Base-by-base conservation (phyloP, 371 early-diverging fungal species). In the Apophysomyces ossiformis region DNA sequence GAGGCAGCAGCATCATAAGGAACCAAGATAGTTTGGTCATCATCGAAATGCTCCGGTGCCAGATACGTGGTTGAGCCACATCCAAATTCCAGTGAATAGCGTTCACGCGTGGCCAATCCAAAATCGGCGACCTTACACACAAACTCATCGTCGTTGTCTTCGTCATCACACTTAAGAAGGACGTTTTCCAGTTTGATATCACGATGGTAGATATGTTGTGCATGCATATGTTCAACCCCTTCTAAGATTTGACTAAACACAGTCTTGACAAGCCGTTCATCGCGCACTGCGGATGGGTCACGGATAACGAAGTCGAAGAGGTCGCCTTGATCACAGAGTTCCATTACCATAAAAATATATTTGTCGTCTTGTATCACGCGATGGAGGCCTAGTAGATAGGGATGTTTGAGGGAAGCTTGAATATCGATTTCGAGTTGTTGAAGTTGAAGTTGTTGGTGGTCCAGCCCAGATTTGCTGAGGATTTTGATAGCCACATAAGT, bases 141-240 rank as follows among this genome's bases (percentile, higher is more conserved):
- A 21, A 83, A 71, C 56, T 82, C 73, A 13, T 75, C 75, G 18
- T 75, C 69, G 13, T 71, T 67, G 41, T 74, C 70, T 6, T 60
- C 45, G 35, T 79, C 72, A 2, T 69, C 54, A 26, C 63, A 72
- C 57, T 74, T 63, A 12, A 93, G 68, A 7, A 94, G 64, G 21
- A 94, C 81, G 67, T 94, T 94, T 69, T 93, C 94, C 32, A 93
- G 89, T 69, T 92, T 92, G 60, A 92, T 69, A 69, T 94, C 94
- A 58, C 94, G 88, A 69, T 92, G 92, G 66, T 86, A 90, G 38
- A 90, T 78, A 37, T 82, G 81, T 41, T 73, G 74, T 7, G 66
- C 57, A 66, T 90, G 92, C 66, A 82, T 81, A 59, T 81, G 71
- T 32, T 76, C 86, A 7, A 88, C 72, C n/a, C 82, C 88, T 4